Percentiles rank a stretch among this genome's conserved stretches.
Conservation (phyloP, 139 green algal species). For the Penium margaritaceum region DNA sequence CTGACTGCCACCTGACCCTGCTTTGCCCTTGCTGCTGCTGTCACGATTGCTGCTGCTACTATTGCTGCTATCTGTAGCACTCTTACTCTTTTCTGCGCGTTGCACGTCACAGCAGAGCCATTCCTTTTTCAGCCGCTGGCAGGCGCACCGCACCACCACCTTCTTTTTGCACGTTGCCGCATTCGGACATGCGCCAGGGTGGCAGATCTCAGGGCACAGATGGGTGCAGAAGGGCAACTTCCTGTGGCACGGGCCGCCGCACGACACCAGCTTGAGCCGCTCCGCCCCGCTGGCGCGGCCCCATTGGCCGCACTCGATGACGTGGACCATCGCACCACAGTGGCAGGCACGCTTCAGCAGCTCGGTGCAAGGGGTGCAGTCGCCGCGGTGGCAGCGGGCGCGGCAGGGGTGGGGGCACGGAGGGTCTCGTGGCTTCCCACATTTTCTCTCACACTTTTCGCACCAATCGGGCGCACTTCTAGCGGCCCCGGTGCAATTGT, state of each 20-base stretch:
- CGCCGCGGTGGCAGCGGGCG: conserved; percentile 16
- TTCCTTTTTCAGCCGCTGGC: conserved; percentile 35
- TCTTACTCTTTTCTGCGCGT: neutral
- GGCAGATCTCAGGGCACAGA: conserved; percentile 38
- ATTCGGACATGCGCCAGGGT: conserved; percentile 29
- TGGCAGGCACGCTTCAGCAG: conserved; percentile 28
- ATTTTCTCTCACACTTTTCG: too few species aligned
- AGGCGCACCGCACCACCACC: conserved; percentile 34
- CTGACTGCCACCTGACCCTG: neutral
- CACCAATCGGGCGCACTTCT: too few species aligned
- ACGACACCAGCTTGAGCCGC: conserved; percentile 23
- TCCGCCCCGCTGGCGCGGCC: neutral
- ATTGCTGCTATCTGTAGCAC: neutral
- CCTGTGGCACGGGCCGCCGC: conserved; percentile 24
- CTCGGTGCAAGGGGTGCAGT: conserved; percentile 19
- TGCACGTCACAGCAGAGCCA: conserved; percentile 33
- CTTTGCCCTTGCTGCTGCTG: neutral
- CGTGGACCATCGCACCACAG: conserved; percentile 16
- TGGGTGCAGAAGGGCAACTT: conserved; percentile 43
- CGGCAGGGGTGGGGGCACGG: conserved; percentile 29
- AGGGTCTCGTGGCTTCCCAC: conserved; percentile 22
- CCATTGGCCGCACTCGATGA: conserved; percentile 28
- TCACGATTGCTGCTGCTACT: neutral
- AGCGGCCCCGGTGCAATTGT: too few species aligned
- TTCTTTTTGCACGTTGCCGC: conserved; percentile 38